phyloP scores from a whole-genome alignment of 768 basidiomycete genomes.

The Trichaptum fuscoviolaceum region DNA sequence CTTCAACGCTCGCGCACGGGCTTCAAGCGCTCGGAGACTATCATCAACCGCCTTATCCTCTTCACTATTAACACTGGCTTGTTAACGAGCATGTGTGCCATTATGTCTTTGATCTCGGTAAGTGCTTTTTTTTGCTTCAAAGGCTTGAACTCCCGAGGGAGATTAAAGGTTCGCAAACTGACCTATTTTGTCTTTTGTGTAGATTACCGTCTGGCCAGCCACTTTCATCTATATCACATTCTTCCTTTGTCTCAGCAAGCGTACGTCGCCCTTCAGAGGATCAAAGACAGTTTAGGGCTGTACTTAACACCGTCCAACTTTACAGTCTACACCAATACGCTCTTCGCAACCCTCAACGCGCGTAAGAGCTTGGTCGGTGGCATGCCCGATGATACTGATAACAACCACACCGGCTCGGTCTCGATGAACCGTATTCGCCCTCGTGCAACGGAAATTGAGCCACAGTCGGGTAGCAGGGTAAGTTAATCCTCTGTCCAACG shows the following conservation, averaged over 20 bases:
- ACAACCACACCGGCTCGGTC: neutral
- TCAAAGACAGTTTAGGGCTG: neutral
- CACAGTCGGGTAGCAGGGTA: neutral
- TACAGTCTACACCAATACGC: slow-evolving; percentile 4
- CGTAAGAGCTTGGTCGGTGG: neutral
- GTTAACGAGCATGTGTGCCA: slow-evolving; percentile 9
- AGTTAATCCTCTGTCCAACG: neutral
- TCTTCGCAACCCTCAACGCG: slow-evolving; percentile 5
- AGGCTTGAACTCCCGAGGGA: neutral
- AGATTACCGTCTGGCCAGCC: neutral
- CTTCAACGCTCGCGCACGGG: neutral
- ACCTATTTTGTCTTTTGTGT: neutral
- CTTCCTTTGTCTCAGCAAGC: slow-evolving; percentile 4
- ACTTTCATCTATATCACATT: slow-evolving; percentile 6
- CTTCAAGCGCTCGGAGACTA: neutral
- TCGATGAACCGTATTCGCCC: neutral
- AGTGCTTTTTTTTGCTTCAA: neutral
- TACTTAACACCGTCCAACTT: neutral
- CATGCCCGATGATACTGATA: neutral
- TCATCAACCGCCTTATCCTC: slow-evolving; percentile 3
- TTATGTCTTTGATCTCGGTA: slow-evolving; percentile 6
- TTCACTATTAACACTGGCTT: slow-evolving; percentile 6
- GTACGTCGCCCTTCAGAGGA: neutral
- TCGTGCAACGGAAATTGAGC: neutral
- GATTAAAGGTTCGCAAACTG: neutral